Conservation (phyloP, 345 rosid species). For the Bretschneidera sinensis region DNA sequence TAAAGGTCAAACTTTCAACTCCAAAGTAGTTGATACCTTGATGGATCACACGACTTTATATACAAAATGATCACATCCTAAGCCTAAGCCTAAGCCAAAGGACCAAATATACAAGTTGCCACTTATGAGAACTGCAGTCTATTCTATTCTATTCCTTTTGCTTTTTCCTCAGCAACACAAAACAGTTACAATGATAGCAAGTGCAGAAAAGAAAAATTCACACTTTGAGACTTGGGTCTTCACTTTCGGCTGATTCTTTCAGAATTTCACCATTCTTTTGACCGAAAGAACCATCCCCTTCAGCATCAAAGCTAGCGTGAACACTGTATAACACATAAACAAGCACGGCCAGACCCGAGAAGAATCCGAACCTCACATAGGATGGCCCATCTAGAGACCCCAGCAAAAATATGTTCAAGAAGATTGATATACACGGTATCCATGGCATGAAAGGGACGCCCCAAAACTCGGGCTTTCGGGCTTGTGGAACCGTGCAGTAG, state of each 20-base stretch:
- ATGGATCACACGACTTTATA: slow-evolving; percentile 17
- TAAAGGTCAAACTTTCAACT: slow-evolving; percentile 1
- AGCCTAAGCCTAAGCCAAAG: neutral
- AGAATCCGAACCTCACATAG: slow-evolving; percentile 63
- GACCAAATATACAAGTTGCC: slow-evolving; percentile 19
- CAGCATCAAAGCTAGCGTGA: slow-evolving; percentile 88
- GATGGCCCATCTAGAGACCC: slow-evolving; percentile 71
- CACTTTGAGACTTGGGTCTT: slow-evolving; percentile 31
- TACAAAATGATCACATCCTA: slow-evolving; percentile 12
- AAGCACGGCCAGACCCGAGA: slow-evolving; percentile 54
- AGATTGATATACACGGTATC: slow-evolving; percentile 79
- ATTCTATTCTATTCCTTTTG: slow-evolving; percentile 5
- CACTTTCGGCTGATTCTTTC: slow-evolving; percentile 37
- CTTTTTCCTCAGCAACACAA: slow-evolving; percentile 13
- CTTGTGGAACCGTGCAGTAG: slow-evolving; percentile 53
- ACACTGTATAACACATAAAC: slow-evolving; percentile 78
- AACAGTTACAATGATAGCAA: neutral
- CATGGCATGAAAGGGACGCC: slow-evolving; percentile 91
- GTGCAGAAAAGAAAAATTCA: slow-evolving; percentile 13
- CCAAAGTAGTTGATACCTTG: slow-evolving; percentile 4
- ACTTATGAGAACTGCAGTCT: slow-evolving; percentile 7
- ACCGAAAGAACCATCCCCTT: slow-evolving; percentile 37
- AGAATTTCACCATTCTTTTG: slow-evolving; percentile 34
- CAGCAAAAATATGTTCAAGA: slow-evolving; percentile 70
- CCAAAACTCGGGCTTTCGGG: slow-evolving; percentile 76